Base-by-base conservation (phyloP, 192 early-diverging fungal genomes). In the Oehlia diaphana region DNA sequence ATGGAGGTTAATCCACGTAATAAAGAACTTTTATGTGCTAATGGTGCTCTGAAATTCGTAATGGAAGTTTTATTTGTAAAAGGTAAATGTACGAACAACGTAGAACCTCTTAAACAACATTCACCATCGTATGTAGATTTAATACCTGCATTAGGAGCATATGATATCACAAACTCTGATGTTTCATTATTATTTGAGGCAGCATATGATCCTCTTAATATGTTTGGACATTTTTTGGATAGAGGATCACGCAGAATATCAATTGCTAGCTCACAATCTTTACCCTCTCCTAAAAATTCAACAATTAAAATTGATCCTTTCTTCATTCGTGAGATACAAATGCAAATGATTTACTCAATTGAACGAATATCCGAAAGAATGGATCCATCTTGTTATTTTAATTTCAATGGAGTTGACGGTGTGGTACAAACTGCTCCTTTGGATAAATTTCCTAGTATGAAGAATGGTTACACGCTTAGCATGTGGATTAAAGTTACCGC, bases 261-360 rank as follows among this genome's bases (percentile, higher is more conserved):
- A 13, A 78, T 71, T n/a, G 79, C 81, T 21, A 58, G 53, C 21
- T 58, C 53, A 21, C 53, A 58, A 21, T 58, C 53, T 58, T 21
- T 21, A 21, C 53, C 53, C 7, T 58, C 53, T 19, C 5, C 53
- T 58, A 21, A 6, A 58, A 58, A 58, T 72, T 13, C 70, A 72
- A 42, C 73, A n/a, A 78, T 82, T 70, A 82, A 81, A 58, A 37
- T 39, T 72, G 70, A 72, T 72, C 81, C 84, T 39, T 68, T 85
- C 16, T 85, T 85, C n/a, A 82, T 85, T 21, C 77, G 84, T 10
- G 84, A 85, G 35, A 81, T 85, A 74, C 81, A 85, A 62, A 80
- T 80, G 62, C 84, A 85, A 74, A 85, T 85, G 84, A 85, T 85
- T 80, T 85, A 85, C 26, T 81, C 84, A 9, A 85, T 85, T 75